A percentile compares a stretch with the other conserved stretches of the same genome.
Evolutionary conservation across 2,329 filamentous ascomycete species (phyloP).

Genomic region (Aspergillus sp.): DNA sequence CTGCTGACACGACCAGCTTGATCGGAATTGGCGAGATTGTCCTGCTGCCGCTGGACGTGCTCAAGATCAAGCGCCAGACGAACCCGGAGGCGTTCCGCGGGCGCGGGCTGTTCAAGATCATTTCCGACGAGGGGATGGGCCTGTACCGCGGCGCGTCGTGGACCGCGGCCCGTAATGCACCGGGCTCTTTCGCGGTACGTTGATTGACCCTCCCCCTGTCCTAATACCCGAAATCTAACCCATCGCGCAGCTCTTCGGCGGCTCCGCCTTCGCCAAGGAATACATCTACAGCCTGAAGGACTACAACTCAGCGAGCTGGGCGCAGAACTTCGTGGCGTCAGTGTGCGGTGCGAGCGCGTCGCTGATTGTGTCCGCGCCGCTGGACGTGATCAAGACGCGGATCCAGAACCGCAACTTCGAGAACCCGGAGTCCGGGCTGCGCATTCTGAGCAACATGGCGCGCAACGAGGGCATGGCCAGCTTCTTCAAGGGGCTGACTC

Average conservation of each 20-base stretch:
- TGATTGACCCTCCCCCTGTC: conserved; percentile 9
- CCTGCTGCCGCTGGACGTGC: conserved; percentile 84
- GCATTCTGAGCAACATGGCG: conserved; percentile 85
- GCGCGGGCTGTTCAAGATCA: conserved; percentile 79
- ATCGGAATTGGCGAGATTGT: conserved; percentile 98
- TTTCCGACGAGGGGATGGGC: conserved; percentile 88
- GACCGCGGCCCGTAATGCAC: conserved; percentile 94
- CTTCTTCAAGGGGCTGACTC: conserved; percentile 97
- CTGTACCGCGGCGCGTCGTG: conserved; percentile 94
- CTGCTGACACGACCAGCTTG: conserved; percentile 45
- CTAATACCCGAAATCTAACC: conserved; percentile 2
- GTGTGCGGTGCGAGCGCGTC: conserved; percentile 91
- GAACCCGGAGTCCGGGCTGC: conserved; percentile 88
- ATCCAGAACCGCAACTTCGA: conserved; percentile 99
- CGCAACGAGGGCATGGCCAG: conserved; percentile 74
- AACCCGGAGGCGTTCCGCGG: conserved; percentile 97
- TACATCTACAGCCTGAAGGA: conserved; percentile 82
- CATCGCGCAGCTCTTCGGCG: conserved; percentile 72
- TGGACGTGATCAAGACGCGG: conserved; percentile 96
- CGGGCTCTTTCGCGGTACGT: conserved; percentile 88
- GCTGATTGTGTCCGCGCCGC: conserved; percentile 87
- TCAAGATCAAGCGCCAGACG: conserved; percentile 99
- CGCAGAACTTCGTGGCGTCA: conserved; percentile 94
- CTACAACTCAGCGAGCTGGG: conserved; percentile 92
- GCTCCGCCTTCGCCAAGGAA: conserved; percentile 94